Evolutionary conservation across 2,329 filamentous ascomycete species (phyloP).

Genomic region (Fusarium pseudograminearum): DNA sequence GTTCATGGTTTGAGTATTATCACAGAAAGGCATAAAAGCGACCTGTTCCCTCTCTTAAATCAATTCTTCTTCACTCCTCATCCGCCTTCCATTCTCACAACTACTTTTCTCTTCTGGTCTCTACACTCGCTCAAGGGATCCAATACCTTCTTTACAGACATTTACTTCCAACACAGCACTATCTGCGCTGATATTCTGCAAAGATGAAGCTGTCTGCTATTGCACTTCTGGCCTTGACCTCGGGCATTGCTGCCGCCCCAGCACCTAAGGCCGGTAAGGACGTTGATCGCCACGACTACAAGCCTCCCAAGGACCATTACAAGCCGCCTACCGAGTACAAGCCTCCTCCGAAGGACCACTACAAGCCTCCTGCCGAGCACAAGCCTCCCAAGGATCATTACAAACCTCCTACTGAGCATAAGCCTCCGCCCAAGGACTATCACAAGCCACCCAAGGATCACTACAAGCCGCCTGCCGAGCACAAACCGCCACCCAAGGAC

Average conservation of each 20-base stretch:
- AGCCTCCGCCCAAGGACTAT: background rate
- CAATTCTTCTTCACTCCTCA: background rate
- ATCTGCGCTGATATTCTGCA: background rate
- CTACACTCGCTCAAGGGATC: conserved; percentile 3
- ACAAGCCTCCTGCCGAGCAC: background rate
- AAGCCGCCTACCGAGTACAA: background rate
- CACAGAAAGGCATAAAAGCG: background rate
- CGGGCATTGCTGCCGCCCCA: conserved; percentile 9
- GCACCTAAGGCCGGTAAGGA: conserved; percentile 3
- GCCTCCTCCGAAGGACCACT: background rate
- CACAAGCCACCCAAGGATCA: background rate
- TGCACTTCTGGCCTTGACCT: conserved; percentile 14
- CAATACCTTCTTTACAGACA: background rate
- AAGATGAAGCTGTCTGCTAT: conserved; percentile 29
- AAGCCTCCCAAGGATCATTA: background rate
- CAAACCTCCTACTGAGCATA: background rate
- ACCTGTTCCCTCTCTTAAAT: background rate
- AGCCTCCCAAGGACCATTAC: background rate
- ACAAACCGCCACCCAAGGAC: background rate
- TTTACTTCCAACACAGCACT: background rate
- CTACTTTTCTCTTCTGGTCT: background rate
- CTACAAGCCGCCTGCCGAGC: background rate
- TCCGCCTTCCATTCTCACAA: background rate
- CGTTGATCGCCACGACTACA: background rate
- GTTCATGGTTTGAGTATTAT: background rate